Percentiles rank a stretch among this genome's conserved stretches.
These are phyloP conservation scores for Keithomyces neogunnii DNA, from an alignment of 2,329 filamentous ascomycete species.

Conservation along the genomic window DNA sequence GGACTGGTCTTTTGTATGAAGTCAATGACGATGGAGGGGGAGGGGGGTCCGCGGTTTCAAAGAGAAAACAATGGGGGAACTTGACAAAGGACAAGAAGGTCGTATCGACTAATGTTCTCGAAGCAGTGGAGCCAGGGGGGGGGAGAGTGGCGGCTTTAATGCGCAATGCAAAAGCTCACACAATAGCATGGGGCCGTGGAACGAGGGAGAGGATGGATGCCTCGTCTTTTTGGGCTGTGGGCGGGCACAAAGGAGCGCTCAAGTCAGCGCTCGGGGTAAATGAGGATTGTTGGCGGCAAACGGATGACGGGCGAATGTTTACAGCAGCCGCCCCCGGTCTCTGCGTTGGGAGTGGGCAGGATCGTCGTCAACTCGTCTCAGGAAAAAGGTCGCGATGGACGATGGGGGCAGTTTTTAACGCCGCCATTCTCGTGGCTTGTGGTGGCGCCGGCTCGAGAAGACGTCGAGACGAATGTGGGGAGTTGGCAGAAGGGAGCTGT, in stretches of 20 bases:
- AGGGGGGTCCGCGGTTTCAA: slow-evolving; percentile 1
- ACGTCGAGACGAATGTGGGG: background rate
- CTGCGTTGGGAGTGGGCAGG: no score
- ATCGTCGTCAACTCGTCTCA: background rate
- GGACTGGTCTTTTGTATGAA: slow-evolving; percentile 1
- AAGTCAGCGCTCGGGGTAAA: background rate
- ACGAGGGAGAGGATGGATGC: no score
- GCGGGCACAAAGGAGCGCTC: background rate
- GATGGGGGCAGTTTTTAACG: background rate
- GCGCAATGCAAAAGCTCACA: background rate
- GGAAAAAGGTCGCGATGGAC: background rate
- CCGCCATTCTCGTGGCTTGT: background rate
- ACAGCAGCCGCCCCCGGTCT: no score
- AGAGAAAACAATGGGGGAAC: slow-evolving; percentile 1
- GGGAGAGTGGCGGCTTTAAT: background rate
- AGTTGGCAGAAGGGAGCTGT: background rate
- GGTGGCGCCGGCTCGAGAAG: background rate
- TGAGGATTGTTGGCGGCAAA: no score
- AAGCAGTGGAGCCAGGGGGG: slow-evolving; percentile 18
- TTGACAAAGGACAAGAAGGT: slow-evolving; percentile 8
- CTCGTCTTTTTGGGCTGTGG: no score
- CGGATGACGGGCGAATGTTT: no score
- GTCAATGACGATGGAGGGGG: background rate
- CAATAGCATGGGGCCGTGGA: no score
- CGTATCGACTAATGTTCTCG: slow-evolving; percentile 20